Evolutionary conservation across 352 stramenopile genomes (phyloP).

Genomic region (Globisporangium canariense): DNA sequence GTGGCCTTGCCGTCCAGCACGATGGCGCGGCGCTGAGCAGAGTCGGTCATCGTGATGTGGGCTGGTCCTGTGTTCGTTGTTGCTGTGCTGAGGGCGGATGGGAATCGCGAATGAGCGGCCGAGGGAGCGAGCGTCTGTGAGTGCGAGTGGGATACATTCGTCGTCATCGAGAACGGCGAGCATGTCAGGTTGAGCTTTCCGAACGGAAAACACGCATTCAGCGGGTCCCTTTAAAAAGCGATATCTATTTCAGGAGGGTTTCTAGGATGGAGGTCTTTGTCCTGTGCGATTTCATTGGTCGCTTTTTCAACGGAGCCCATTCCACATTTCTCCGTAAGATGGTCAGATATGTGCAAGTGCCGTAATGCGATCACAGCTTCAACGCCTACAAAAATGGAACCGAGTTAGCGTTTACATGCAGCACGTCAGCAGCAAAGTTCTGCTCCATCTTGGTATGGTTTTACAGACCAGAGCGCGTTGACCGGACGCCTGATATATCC

Average conservation of each 20-base stretch:
- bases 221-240: not conserved
- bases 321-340: no score
- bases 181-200: not conserved
- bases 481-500: no score
- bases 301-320: not conserved
- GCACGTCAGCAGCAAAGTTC: no score
- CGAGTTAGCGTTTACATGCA: no score
- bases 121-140: not conserved
- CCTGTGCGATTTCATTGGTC: not conserved
- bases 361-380: no score
- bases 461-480: no score
- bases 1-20: slow-evolving; percentile 85
- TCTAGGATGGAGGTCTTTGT: not conserved
- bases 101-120: slow-evolving; percentile 1
- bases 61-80: not conserved
- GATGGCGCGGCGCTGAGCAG: slow-evolving; percentile 1
- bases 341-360: no score
- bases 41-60: not conserved
- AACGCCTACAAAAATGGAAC: no score
- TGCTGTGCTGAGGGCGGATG: not conserved
- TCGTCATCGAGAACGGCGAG: not conserved
- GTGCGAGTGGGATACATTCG: not conserved
- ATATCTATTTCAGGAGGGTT: not conserved
- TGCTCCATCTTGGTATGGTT: no score
- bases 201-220: not conserved